Percentiles rank a stretch among this genome's conserved stretches.
Conservation (phyloP, 2,329 filamentous ascomycete genomes). For the Dactylellina cionopaga region DNA sequence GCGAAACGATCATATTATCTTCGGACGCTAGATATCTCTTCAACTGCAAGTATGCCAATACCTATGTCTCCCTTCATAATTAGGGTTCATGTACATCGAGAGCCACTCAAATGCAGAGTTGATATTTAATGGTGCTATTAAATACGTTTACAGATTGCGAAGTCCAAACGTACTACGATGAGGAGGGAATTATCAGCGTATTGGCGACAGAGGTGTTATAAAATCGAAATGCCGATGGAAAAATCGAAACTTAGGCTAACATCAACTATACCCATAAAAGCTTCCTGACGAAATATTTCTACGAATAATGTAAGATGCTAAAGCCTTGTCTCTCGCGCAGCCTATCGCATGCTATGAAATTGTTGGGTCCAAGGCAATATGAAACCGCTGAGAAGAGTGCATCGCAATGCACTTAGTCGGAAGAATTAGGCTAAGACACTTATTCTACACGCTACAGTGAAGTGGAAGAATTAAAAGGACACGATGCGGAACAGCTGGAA, state of each 20-base stretch:
- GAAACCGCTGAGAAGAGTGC: too few relatives aligned
- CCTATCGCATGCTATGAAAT: too few relatives aligned
- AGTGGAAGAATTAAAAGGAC: not conserved
- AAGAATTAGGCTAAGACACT: not conserved
- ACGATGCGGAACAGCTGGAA: not conserved
- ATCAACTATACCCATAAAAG: not conserved
- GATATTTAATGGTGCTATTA: not conserved
- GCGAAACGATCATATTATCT: not conserved
- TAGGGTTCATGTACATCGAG: not conserved
- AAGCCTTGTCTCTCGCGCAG: not conserved
- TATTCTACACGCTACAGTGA: constrained; percentile 9
- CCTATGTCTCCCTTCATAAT: not conserved
- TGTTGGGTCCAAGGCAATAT: too few relatives aligned
- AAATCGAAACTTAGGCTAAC: not conserved
- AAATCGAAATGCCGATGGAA: too few relatives aligned
- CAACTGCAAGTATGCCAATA: too few relatives aligned
- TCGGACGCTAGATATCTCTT: constrained; percentile 5
- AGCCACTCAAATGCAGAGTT: not conserved
- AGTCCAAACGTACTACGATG: not conserved
- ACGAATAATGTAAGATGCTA: constrained; percentile 1
- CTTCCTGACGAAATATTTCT: not conserved
- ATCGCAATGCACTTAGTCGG: too few relatives aligned
- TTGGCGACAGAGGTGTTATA: not conserved
- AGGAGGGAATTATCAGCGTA: not conserved
- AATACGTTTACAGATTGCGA: not conserved